A percentile compares a stretch with the other conserved stretches of the same genome.
Conservation (phyloP, 2,329 filamentous ascomycete species). For the Neoscytalidium dimidiatum region DNA sequence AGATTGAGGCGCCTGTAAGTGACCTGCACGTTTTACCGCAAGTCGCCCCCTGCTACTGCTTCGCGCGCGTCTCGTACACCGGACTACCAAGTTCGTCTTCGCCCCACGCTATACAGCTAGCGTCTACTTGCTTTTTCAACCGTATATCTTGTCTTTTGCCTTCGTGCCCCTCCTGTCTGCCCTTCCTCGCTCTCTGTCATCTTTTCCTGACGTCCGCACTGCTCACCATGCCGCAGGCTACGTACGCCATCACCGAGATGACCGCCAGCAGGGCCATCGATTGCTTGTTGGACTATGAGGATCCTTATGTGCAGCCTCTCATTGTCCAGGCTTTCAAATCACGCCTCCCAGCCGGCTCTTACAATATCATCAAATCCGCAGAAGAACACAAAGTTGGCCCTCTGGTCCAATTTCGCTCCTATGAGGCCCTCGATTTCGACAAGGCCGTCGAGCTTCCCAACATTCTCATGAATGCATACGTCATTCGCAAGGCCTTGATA, state of each 20-base stretch:
- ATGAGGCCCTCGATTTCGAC: constrained; percentile 86
- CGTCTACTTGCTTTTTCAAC: not conserved
- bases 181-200: not conserved
- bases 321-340: constrained; percentile 71
- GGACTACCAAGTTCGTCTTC: not conserved
- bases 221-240: constrained; percentile 1
- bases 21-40: not conserved
- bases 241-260: constrained; percentile 13
- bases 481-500: constrained; percentile 94
- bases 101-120: not conserved
- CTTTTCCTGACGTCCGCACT: not conserved
- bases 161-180: not conserved
- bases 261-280: constrained; percentile 47
- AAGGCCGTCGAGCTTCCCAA: constrained; percentile 64
- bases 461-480: constrained; percentile 80
- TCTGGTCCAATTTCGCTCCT: constrained; percentile 78
- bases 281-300: constrained; percentile 81
- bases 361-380: constrained; percentile 57
- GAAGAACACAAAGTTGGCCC: constrained; percentile 50
- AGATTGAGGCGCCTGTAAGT: not conserved
- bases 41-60: not conserved
- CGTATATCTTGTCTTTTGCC: not conserved
- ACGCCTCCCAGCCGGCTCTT: constrained; percentile 57
- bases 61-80: not conserved
- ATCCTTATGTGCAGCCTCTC: constrained; percentile 85